Conservation (phyloP, 768 basidiomycete genomes). For the Trametes cubensis region DNA sequence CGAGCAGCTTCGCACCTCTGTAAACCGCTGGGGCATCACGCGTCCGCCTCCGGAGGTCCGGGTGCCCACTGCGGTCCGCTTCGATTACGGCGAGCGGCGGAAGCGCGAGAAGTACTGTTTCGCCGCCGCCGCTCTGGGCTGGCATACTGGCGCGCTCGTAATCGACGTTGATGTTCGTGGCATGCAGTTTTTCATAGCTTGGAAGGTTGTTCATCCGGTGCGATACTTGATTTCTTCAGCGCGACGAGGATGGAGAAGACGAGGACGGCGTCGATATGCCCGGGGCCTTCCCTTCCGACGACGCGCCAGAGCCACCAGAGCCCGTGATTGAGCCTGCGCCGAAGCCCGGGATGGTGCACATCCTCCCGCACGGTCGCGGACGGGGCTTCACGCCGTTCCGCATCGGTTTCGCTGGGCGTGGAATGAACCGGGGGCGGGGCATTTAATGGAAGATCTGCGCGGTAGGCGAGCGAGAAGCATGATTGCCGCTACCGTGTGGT, state of each 20-base stretch:
- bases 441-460: not conserved
- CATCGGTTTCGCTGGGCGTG: slow-evolving; percentile 57
- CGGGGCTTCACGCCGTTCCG: slow-evolving; percentile 41
- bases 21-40: slow-evolving; percentile 33
- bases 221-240: slow-evolving; percentile 21
- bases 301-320: slow-evolving; percentile 12
- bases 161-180: slow-evolving; percentile 75
- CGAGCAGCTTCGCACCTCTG: slow-evolving; percentile 34
- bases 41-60: slow-evolving; percentile 46
- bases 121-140: slow-evolving; percentile 78
- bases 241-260: slow-evolving; percentile 39
- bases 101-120: slow-evolving; percentile 72
- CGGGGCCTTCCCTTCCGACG: slow-evolving; percentile 31
- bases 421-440: slow-evolving; percentile 28
- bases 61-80: slow-evolving; percentile 71
- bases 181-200: not conserved
- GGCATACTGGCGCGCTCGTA: slow-evolving; percentile 90
- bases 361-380: slow-evolving; percentile 21
- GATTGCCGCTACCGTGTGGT: not conserved
- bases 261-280: slow-evolving; percentile 31
- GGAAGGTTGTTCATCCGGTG: not conserved
- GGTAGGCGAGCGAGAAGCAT: not conserved
- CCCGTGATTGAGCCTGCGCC: slow-evolving; percentile 21
- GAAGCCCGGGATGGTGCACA: slow-evolving; percentile 19
- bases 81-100: slow-evolving; percentile 58